Evolutionary conservation across 306 rosid genomes (phyloP).

Genomic region (Vigna reflexopilosa): DNA sequence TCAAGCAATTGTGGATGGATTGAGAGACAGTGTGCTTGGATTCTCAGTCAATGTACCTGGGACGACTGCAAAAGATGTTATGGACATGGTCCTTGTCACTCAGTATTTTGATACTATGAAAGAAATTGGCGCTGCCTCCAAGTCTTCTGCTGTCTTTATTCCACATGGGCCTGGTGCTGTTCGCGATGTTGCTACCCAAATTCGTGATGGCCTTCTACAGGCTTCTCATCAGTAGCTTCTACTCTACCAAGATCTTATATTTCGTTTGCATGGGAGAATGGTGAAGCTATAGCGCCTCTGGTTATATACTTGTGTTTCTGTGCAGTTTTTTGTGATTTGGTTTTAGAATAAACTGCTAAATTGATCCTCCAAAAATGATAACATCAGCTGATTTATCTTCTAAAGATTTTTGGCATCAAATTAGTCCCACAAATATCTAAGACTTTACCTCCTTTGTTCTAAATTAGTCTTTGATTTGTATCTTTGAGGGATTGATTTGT

Average conservation of each 20-base stretch:
- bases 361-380: not conserved
- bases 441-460: not conserved
- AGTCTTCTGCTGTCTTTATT: constrained; percentile 92
- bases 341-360: constrained; percentile 3
- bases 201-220: constrained; percentile 95
- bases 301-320: constrained; percentile 3
- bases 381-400: constrained; percentile 1
- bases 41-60: constrained; percentile 93
- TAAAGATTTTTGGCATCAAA: not conserved
- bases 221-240: constrained; percentile 55
- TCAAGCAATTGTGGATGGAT: constrained; percentile 93
- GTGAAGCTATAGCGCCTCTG: constrained; percentile 21
- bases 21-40: constrained; percentile 91
- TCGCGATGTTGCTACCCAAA: constrained; percentile 82
- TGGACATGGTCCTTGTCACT: constrained; percentile 98
- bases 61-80: constrained; percentile 86
- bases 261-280: constrained; percentile 33
- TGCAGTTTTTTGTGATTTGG: constrained; percentile 29
- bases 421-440: not conserved
- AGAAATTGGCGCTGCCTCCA: constrained; percentile 91
- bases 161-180: constrained; percentile 99
- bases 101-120: constrained; percentile 98
- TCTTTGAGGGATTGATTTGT: constrained; percentile 21
- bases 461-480: not conserved
- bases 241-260: constrained; percentile 9